Evolutionary conservation across 2,329 filamentous ascomycete genomes (phyloP).

Genomic region (Teratosphaeria nubilosa): DNA sequence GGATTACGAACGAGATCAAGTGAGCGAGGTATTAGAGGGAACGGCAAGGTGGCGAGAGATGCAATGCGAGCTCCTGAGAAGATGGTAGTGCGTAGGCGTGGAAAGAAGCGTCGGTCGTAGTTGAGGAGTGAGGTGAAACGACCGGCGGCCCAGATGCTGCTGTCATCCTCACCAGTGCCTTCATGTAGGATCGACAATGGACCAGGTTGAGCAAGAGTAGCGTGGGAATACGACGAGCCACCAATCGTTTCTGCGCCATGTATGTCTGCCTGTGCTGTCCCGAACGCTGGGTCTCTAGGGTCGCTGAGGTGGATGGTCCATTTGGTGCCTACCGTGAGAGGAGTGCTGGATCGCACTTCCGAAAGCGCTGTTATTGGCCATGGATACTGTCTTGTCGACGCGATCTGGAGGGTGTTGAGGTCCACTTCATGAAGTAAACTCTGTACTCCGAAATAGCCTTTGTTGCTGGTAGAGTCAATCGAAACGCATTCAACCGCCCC

Average conservation of each 20-base stretch:
- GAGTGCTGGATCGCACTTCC: constrained; percentile 52
- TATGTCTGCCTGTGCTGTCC: constrained; percentile 4
- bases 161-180: constrained; percentile 45
- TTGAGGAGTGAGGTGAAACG: constrained; percentile 81
- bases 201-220: constrained; percentile 67
- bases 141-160: constrained; percentile 79
- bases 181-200: constrained; percentile 76
- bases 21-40: constrained; percentile 54
- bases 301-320: constrained; percentile 76
- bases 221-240: constrained; percentile 43
- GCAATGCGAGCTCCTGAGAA: constrained; percentile 76
- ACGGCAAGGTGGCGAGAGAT: constrained; percentile 59
- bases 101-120: constrained; percentile 82
- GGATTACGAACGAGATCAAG: constrained; percentile 46
- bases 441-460: constrained; percentile 72
- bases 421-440: constrained; percentile 73
- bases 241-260: constrained; percentile 19
- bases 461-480: constrained; percentile 56
- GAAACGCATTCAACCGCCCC: constrained; percentile 72
- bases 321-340: constrained; percentile 76
- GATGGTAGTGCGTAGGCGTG: constrained; percentile 63
- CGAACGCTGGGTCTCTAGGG: constrained; percentile 41
- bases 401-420: constrained; percentile 58
- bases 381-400: constrained; percentile 63
- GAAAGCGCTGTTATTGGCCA: constrained; percentile 80